phyloP scores from a whole-genome alignment of 1,284 basidiomycete species.

The Ceratorhiza oryzae-sativae region DNA sequence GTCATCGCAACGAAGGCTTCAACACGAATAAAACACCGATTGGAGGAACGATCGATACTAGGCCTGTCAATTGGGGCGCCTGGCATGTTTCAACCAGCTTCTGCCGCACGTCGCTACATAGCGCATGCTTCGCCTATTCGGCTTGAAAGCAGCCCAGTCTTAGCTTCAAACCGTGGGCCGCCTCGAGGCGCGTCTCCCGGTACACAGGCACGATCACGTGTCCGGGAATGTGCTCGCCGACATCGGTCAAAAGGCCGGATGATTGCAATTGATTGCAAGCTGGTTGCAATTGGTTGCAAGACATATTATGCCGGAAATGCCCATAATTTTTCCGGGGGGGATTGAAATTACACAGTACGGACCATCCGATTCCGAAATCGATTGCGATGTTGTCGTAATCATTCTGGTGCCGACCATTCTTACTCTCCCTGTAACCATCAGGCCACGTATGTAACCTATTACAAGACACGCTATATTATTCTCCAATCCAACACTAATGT shows the following conservation, averaged over 20 bases:
- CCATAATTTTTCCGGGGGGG: neutral
- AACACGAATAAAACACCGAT: no score
- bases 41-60: no score
- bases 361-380: neutral
- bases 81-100: no score
- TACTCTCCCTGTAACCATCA: neutral
- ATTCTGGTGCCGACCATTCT: neutral
- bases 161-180: no score
- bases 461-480: neutral
- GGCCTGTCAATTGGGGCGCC: no score
- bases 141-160: no score
- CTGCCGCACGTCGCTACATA: no score
- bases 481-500: neutral
- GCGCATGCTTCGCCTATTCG: no score
- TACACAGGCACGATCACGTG: no score
- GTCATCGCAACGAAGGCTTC: no score
- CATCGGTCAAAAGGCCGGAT: neutral
- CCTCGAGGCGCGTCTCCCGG: no score
- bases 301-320: neutral
- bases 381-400: neutral
- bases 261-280: neutral
- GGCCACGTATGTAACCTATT: neutral
- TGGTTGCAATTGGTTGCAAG: neutral
- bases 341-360: neutral
- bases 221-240: no score